Conservation (phyloP, 345 rosid species). For the Eucalyptus curtisii region DNA sequence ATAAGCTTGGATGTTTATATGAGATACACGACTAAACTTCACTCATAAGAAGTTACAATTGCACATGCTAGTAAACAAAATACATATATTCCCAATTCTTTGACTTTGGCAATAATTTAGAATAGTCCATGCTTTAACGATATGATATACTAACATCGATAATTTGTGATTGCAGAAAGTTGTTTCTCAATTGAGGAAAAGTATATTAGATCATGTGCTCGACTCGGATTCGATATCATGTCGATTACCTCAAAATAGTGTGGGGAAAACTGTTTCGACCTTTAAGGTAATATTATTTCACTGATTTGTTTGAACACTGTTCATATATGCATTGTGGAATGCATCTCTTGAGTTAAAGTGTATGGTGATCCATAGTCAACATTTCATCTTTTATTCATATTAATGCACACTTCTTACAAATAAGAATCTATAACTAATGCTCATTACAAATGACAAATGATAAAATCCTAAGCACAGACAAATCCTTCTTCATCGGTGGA, state of each 20-base stretch:
- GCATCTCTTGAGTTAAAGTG: not conserved
- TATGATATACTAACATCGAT: not conserved
- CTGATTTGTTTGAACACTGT: not conserved
- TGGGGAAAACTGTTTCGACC: not conserved
- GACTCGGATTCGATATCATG: not conserved
- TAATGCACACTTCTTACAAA: not conserved
- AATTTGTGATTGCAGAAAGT: not conserved
- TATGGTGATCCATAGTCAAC: not conserved
- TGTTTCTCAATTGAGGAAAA: not conserved
- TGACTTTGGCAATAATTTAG: not conserved
- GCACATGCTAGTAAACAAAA: not conserved
- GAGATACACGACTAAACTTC: not conserved
- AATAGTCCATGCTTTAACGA: not conserved
- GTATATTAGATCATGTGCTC: not conserved
- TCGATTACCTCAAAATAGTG: not conserved
- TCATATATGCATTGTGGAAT: not conserved
- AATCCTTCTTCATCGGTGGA: not conserved
- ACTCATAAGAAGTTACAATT: not conserved
- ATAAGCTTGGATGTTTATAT: not conserved
- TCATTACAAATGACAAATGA: not conserved
- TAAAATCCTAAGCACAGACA: not conserved
- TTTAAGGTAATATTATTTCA: not conserved
- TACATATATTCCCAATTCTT: not conserved
- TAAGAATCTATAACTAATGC: not conserved
- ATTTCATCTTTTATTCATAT: not conserved